Percentiles rank a stretch among this genome's conserved stretches.
Evolutionary conservation across 495 filamentous ascomycete genomes (phyloP).

Genomic region (Daldinia concentrica): DNA sequence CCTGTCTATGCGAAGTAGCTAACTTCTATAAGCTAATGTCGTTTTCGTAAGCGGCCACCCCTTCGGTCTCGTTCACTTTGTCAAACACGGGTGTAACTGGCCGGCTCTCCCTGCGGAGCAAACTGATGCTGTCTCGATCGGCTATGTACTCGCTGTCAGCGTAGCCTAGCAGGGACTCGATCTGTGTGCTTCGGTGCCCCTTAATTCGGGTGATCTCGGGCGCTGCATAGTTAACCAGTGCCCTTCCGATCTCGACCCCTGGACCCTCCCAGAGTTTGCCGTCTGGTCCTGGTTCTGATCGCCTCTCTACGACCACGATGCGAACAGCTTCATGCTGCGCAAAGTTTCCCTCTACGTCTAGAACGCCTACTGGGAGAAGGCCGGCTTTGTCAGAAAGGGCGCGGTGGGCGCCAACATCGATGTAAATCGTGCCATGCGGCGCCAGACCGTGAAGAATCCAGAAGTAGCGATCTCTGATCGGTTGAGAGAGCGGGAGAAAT

Average conservation of each 20-base stretch:
- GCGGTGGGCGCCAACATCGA: conserved; percentile 84
- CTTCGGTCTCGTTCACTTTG: conserved; percentile 39
- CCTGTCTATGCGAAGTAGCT: conserved; percentile 7
- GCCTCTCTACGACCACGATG: conserved; percentile 70
- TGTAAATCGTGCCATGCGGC: conserved; percentile 89
- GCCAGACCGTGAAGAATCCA: conserved; percentile 96
- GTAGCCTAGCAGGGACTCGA: conserved; percentile 82
- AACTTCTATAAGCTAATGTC: conserved; percentile 29
- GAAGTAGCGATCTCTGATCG: conserved; percentile 92
- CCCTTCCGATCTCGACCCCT: conserved; percentile 83
- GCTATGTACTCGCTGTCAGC: conserved; percentile 96
- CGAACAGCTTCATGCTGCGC: conserved; percentile 91
- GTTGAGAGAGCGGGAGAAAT: conserved; percentile 85
- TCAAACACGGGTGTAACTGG: conserved; percentile 53
- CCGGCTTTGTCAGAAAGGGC: conserved; percentile 84
- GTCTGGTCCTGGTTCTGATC: conserved; percentile 32
- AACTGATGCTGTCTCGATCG: conserved; percentile 84
- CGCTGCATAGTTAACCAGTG: conserved; percentile 93
- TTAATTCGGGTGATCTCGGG: conserved; percentile 83
- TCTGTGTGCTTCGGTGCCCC: conserved; percentile 82
- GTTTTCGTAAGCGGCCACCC: conserved; percentile 44
- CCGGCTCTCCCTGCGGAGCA: conserved; percentile 62
- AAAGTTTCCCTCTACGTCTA: conserved; percentile 87
- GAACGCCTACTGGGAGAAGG: conserved; percentile 89
- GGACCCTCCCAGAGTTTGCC: conserved; percentile 59